Base-by-base conservation (phyloP, 2,329 filamentous ascomycete species). In the Calonectria crousiana region DNA sequence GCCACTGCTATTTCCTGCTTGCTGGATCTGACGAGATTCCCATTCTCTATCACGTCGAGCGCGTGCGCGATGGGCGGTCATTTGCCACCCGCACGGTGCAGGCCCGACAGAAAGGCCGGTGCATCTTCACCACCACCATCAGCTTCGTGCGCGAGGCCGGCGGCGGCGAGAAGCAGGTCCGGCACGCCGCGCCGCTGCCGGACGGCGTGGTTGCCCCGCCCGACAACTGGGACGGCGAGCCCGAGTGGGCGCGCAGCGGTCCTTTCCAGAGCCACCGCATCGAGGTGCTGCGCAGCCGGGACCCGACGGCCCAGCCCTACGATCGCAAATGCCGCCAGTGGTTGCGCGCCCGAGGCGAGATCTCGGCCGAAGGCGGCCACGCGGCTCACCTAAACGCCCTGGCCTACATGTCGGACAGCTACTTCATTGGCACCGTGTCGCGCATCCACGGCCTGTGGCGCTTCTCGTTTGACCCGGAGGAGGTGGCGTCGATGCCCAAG, bases 1-100 rank as follows among this genome's bases (percentile, higher is more conserved):
- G 98, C 94, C 97, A 99, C 90, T 98, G 97, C 90, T 99, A 98
- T 88, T 99, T 99, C 85, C 93, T 99, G 41, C 92, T 98, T 2
- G 96, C 96, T 6, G 97, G 97, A 34, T 94, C 96, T 82, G 90
- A 92, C 16, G 92, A 94, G 74, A 93, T 97, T 23, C 96, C 97
- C 38, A 94, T 98, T 78, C 90, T 98, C 75, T 98, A 98, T 87
- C 95, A 98, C 83, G 97, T 99, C 60, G 97, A 98, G 87, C 92
- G 95, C 67, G 95, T 99, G 62, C 93, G 97, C 70, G 95, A 98
- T 83, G 97, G 97, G 11, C 92, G 93, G 74, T 96, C 94, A 67
- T 99, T 96, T 84, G 93, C 95, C 69, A 98, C 97, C 47, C 90
- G 97, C 69, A 98, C 96, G 0, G 97, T 99, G n/a, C 96, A 98